These are phyloP conservation scores for Lenwebbia sp. DNA, from an alignment of 345 rosid species.

Conservation along the genomic window DNA sequence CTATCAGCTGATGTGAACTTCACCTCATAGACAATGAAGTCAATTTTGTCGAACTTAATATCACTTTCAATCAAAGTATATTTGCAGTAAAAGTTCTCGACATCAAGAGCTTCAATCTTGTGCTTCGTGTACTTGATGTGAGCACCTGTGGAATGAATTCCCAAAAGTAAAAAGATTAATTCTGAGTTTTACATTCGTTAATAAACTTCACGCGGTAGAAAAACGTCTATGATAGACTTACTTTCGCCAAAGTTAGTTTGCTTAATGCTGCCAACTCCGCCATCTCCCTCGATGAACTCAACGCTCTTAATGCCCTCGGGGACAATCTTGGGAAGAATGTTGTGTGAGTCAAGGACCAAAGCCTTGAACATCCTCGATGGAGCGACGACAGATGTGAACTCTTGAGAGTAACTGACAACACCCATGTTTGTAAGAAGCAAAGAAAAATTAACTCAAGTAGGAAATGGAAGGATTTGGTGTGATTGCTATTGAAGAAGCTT, in stretches of 20 bases:
- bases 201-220: background rate
- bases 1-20: background rate
- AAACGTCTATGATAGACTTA: background rate
- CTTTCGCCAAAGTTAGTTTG: slow-evolving; percentile 1
- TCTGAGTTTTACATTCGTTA: background rate
- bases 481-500: background rate
- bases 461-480: background rate
- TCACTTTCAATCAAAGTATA: slow-evolving; percentile 4
- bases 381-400: background rate
- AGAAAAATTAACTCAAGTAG: background rate
- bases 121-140: background rate
- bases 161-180: background rate
- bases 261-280: background rate
- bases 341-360: background rate
- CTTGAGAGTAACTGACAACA: background rate
- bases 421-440: background rate
- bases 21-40: background rate
- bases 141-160: background rate
- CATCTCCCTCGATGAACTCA: background rate
- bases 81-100: background rate
- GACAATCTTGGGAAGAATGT: background rate
- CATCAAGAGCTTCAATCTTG: background rate
- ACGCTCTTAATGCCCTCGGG: background rate
- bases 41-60: background rate
- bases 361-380: slow-evolving; percentile 3